Base-by-base conservation (phyloP, 805 yeast species). In the Clavispora vitiphila region DNA sequence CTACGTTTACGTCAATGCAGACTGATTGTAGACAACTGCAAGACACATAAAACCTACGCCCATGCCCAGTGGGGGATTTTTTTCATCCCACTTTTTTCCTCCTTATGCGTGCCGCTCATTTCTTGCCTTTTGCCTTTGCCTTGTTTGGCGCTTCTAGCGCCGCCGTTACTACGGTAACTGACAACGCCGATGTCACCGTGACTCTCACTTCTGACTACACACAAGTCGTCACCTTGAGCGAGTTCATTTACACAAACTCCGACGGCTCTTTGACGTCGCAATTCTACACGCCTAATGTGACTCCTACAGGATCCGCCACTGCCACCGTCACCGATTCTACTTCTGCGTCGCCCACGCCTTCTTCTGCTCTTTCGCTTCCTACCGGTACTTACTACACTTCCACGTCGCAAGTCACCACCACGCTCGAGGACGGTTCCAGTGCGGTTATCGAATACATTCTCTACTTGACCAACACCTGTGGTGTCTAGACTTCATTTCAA, bases 181-280 rank as follows among this genome's bases (percentile, higher is more conserved):
- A 12, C n/a, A 9, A 29, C 20, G 4, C 19, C 14, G 54, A 39
- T 15, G 47, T 45, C 8, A 55, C 60, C n/a, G 41, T 46, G 15
- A 42, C 39, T n/a, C 37, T 38, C 22, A 61, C 67, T 18, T 59
- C 61, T 18, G 40, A 34, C 38, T 38, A 29, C 27, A 53, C 59
- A 9, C 62, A 55, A 18, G 34, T 48, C n/a, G 48, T 58, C 8
- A 64, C 71, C 1, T 50, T 48, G 16, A 59, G 69, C 15, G 60
- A 60, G 15, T 66, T 65, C 46, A 48, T 64, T 22, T 67, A 49
- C 47, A 62, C 69, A 20, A 52, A 51, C 38, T 37, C 56, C 12
- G 51, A 47, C 19, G 70, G 71, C 2, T 43, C 39, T 6, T 42
- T 48, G 44, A 50, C 72, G 25, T 61, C 68, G n/a, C 40, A 50